Evolutionary conservation across 2,329 filamentous ascomycete genomes (phyloP).

Genomic region (Phaeomoniella chlamydospora): DNA sequence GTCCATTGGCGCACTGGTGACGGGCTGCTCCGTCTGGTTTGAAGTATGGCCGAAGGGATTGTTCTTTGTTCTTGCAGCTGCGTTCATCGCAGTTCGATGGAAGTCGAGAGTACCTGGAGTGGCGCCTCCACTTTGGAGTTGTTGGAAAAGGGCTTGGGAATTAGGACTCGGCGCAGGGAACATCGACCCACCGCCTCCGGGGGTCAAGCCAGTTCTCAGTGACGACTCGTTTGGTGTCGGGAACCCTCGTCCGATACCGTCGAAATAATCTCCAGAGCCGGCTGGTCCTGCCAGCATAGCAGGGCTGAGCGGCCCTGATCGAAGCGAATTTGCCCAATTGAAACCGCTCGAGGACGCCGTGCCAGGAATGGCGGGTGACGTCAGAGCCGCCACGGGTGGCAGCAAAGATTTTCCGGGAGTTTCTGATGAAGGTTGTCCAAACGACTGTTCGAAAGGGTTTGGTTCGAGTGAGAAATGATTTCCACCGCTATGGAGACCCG

Average conservation of each 20-base stretch:
- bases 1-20: constrained; percentile 25
- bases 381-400: constrained; percentile 78
- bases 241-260: constrained; percentile 70
- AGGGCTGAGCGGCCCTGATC: constrained; percentile 85
- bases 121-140: constrained; percentile 63
- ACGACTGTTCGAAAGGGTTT: constrained; percentile 95
- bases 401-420: constrained; percentile 73
- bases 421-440: constrained; percentile 54
- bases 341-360: constrained; percentile 54
- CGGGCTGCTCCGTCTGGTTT: constrained; percentile 22
- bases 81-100: constrained; percentile 78
- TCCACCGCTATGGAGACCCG: constrained; percentile 36
- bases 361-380: constrained; percentile 75
- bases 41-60: constrained; percentile 28
- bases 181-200: constrained; percentile 92
- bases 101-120: constrained; percentile 90
- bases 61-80: constrained; percentile 52
- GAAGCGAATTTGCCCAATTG: constrained; percentile 75
- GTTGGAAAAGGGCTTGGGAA: constrained; percentile 67
- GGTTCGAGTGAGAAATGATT: constrained; percentile 51
- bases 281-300: constrained; percentile 86
- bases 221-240: constrained; percentile 96
- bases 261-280: constrained; percentile 71
- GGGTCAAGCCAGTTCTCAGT: constrained; percentile 77
- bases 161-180: constrained; percentile 85